These are phyloP conservation scores for Trichoderma guizhouense DNA, from an alignment of 2,329 filamentous ascomycete genomes.

Conservation along the genomic window DNA sequence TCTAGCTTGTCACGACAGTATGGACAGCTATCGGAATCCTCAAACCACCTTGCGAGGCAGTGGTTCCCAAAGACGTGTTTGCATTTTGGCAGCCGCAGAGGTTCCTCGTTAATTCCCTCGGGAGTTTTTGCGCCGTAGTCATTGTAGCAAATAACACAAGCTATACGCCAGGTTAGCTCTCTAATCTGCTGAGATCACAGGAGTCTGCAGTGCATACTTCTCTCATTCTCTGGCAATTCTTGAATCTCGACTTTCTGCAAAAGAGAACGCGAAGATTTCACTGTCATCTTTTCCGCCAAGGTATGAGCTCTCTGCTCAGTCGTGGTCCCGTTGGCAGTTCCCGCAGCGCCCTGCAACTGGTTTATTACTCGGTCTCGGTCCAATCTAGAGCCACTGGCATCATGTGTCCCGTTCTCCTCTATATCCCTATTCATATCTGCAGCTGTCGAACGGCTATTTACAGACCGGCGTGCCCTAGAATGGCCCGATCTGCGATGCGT, in stretches of 20 bases:
- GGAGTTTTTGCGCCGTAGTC: constrained; percentile 56
- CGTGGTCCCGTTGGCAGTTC: constrained; percentile 32
- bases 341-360: constrained; percentile 8
- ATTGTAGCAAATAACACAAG: constrained; percentile 63
- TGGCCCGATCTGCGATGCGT: constrained; percentile 28
- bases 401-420: constrained; percentile 20
- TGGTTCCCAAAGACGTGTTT: constrained; percentile 62
- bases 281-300: constrained; percentile 46
- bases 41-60: constrained; percentile 64
- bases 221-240: constrained; percentile 45
- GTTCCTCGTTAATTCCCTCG: constrained; percentile 55
- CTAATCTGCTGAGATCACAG: neutral
- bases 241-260: constrained; percentile 46
- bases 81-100: constrained; percentile 58
- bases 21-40: constrained; percentile 60
- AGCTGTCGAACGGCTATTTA: constrained; percentile 23
- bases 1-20: constrained; percentile 62
- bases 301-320: constrained; percentile 43
- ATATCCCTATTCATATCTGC: constrained; percentile 26
- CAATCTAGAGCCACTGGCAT: neutral
- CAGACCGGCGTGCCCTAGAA: constrained; percentile 28
- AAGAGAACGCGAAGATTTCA: constrained; percentile 43
- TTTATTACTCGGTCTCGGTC: neutral
- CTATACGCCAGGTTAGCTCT: constrained; percentile 35
- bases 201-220: constrained; percentile 38